These are phyloP conservation scores for Leishmania braziliensis DNA, from an alignment of 208 protist species.

Conservation along the genomic window DNA sequence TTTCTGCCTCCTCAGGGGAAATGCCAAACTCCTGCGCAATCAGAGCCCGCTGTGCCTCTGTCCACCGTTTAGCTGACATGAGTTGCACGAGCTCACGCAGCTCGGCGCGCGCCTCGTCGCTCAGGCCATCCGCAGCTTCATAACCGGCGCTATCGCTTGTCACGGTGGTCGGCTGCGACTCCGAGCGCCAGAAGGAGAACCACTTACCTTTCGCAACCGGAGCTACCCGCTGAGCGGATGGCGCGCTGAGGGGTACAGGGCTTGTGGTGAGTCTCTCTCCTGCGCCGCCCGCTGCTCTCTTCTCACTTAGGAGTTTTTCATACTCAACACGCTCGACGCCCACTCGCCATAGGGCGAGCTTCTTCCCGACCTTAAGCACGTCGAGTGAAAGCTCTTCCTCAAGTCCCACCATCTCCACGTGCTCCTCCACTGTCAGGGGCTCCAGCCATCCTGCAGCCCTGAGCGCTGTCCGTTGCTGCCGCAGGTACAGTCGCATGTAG, in stretches of 20 bases:
- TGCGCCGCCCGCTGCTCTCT: not conserved
- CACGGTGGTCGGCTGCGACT: slow-evolving; percentile 2
- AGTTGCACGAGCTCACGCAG: slow-evolving; percentile 61
- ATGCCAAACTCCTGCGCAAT: slow-evolving; percentile 76
- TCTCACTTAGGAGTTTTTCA: slow-evolving; percentile 29
- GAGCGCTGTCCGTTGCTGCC: slow-evolving; percentile 30
- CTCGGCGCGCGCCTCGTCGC: slow-evolving; percentile 41
- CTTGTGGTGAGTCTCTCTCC: not conserved
- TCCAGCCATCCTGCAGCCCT: slow-evolving; percentile 39
- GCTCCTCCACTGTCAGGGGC: slow-evolving; percentile 40
- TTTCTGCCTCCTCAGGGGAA: slow-evolving; percentile 46
- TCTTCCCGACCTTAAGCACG: slow-evolving; percentile 56
- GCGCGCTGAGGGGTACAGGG: not conserved
- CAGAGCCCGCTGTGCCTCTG: slow-evolving; percentile 54
- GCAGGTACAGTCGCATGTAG: slow-evolving; percentile 57
- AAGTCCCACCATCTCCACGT: slow-evolving; percentile 31
- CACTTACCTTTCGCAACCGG: slow-evolving; percentile 6
- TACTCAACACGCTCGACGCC: slow-evolving; percentile 41
- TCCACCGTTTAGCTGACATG: slow-evolving; percentile 58
- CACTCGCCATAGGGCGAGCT: slow-evolving; percentile 43
- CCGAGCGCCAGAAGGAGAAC: slow-evolving; percentile 32
- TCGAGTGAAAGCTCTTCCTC: slow-evolving; percentile 68
- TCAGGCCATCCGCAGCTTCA: slow-evolving; percentile 16
- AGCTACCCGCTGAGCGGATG: not conserved
- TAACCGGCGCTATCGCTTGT: not conserved